A percentile compares a stretch with the other conserved stretches of the same genome.
These are phyloP conservation scores for Prunella vulgaris DNA, from an alignment of 257 asterid species.

Conservation along the genomic window DNA sequence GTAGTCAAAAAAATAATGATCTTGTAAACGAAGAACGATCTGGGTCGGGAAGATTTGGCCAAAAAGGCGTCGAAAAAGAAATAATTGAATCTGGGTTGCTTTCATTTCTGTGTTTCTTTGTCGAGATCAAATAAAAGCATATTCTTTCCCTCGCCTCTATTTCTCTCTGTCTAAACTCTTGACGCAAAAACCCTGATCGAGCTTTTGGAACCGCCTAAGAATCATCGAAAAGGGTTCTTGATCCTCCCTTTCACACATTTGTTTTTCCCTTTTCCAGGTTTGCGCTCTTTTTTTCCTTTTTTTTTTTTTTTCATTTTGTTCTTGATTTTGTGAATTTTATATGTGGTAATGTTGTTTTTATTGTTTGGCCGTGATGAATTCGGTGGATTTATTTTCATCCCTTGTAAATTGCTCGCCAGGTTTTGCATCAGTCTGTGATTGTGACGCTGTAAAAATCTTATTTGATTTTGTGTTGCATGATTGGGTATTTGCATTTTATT, in stretches of 20 bases:
- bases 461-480: conserved; percentile 19
- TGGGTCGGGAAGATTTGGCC: conserved; percentile 4
- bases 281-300: neutral
- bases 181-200: conserved; percentile 27
- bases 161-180: neutral
- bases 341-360: conserved; percentile 17
- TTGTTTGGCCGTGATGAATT: conserved; percentile 3
- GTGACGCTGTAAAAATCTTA: neutral
- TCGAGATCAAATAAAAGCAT: conserved; percentile 28
- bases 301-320: neutral
- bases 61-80: neutral
- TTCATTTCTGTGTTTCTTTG: conserved; percentile 26
- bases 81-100: conserved; percentile 10
- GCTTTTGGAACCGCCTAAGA: conserved; percentile 10
- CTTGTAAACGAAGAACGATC: neutral
- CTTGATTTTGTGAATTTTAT: neutral
- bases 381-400: neutral
- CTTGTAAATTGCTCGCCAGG: neutral
- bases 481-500: neutral
- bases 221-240: conserved; percentile 18
- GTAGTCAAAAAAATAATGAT: neutral
- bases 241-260: conserved; percentile 22
- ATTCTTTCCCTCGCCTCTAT: conserved; percentile 36
- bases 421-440: neutral
- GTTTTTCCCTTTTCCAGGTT: conserved; percentile 29